Conservation (phyloP, 345 rosid species). For the Streptanthus diversifolius region DNA sequence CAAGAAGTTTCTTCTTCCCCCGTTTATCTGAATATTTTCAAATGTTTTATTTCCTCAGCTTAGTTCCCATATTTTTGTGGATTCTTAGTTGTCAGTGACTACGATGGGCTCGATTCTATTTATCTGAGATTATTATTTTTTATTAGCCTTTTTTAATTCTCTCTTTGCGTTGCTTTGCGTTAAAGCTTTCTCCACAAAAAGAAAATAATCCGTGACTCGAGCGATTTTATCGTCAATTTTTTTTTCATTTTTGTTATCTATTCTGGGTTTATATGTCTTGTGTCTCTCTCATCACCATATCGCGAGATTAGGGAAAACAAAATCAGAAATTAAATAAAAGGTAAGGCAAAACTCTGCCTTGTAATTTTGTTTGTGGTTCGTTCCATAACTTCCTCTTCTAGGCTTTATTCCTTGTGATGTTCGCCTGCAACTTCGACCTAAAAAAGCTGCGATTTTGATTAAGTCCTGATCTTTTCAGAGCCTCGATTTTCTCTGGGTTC, state of each 20-base stretch:
- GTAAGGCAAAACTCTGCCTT: background rate
- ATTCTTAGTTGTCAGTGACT: constrained; percentile 21
- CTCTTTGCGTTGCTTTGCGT: constrained; percentile 13
- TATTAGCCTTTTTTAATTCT: background rate
- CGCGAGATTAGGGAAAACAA: background rate
- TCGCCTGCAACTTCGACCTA: constrained; percentile 19
- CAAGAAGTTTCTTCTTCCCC: constrained; percentile 1
- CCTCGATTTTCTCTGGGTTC: constrained; percentile 11
- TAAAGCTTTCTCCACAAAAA: constrained; percentile 18
- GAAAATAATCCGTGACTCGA: constrained; percentile 22
- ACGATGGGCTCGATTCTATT: constrained; percentile 9
- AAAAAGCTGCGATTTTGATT: constrained; percentile 18
- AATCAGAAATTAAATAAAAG: background rate
- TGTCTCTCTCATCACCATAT: constrained; percentile 10
- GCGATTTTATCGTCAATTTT: background rate
- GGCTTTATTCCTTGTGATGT: constrained; percentile 5
- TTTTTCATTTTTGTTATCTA: background rate
- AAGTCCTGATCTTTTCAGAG: background rate
- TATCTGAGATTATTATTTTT: background rate
- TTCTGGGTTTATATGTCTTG: constrained; percentile 6
- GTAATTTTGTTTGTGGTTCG: background rate
- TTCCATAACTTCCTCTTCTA: background rate
- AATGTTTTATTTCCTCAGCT: background rate
- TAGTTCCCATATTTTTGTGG: constrained; percentile 28
- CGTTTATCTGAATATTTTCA: background rate